Evolutionary conservation across 176 grass and related monocot species (phyloP).

Genomic region (Canna indica): DNA sequence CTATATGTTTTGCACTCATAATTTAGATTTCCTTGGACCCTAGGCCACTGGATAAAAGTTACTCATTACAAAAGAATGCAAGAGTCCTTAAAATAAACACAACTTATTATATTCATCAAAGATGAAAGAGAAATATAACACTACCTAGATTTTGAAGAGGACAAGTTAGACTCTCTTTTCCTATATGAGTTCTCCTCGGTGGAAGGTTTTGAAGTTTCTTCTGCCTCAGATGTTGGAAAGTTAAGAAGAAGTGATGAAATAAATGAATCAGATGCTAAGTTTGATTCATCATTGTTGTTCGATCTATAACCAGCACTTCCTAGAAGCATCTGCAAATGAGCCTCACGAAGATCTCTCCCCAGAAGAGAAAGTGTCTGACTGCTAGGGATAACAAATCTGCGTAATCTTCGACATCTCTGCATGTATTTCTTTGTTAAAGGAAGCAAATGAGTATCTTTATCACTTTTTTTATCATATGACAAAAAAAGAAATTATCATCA

Average conservation of each 20-base stretch:
- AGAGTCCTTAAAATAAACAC: background rate
- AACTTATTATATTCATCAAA: background rate
- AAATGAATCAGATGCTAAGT: constrained; percentile 77
- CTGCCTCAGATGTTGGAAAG: constrained; percentile 51
- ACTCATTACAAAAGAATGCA: too few relatives aligned
- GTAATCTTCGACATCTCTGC: constrained; percentile 63
- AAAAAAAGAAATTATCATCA: background rate
- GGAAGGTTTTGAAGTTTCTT: constrained; percentile 66
- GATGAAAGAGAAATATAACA: constrained; percentile 1
- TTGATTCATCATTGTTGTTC: constrained; percentile 40
- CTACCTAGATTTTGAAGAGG: constrained; percentile 56
- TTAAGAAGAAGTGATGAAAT: constrained; percentile 73
- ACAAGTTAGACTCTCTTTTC: constrained; percentile 32
- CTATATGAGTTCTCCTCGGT: constrained; percentile 29
- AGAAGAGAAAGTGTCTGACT: constrained; percentile 66
- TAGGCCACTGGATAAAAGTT: too few relatives aligned
- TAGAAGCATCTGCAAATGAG: constrained; percentile 79
- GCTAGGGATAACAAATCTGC: constrained; percentile 68
- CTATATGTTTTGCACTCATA: background rate
- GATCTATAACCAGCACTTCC: constrained; percentile 53
- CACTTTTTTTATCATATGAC: background rate
- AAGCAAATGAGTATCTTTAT: constrained; percentile 5
- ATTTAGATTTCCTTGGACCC: background rate
- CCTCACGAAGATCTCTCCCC: constrained; percentile 74
- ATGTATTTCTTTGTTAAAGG: constrained; percentile 26